Evolutionary conservation across 1,284 basidiomycete species (phyloP).

Genomic region (Boletus smithii): DNA sequence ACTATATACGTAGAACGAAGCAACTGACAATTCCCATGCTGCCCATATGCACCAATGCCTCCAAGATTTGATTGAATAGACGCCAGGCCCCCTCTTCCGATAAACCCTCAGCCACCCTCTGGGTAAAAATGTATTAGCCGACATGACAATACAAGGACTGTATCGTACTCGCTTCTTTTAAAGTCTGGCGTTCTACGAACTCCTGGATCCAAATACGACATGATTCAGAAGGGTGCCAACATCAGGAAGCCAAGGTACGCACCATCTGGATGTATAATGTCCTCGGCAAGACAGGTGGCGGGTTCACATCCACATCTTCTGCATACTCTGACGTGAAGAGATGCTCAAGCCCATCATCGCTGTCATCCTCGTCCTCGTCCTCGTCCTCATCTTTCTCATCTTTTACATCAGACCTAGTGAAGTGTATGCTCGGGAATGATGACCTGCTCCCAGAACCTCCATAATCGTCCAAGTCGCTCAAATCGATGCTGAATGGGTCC

Average conservation of each 20-base stretch:
- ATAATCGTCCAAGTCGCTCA: conserved; percentile 57
- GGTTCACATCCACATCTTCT: conserved; percentile 29
- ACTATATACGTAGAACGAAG: not conserved
- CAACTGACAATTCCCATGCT: conserved; percentile 70
- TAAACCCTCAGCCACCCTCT: conserved; percentile 79
- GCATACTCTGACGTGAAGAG: conserved; percentile 34
- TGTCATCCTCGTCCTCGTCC: conserved; percentile 40
- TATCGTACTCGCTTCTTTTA: conserved; percentile 59
- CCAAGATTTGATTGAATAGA: conserved; percentile 88
- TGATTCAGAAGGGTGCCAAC: not conserved
- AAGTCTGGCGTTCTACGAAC: conserved; percentile 83
- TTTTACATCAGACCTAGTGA: conserved; percentile 43
- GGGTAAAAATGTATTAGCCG: not conserved
- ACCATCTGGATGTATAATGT: conserved; percentile 92
- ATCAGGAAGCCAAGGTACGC: conserved; percentile 9
- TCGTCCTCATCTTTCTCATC: no score
- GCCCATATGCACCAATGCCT: conserved; percentile 90
- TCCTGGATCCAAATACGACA: conserved; percentile 46
- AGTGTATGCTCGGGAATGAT: conserved; percentile 80
- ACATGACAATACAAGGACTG: not conserved
- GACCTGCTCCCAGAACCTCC: conserved; percentile 48
- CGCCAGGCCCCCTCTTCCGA: conserved; percentile 86
- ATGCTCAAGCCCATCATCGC: conserved; percentile 38
- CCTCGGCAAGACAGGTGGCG: conserved; percentile 48
- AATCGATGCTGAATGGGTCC: conserved; percentile 55